phyloP scores from a whole-genome alignment of 208 protist genomes.

The Trypanosoma lewisi region DNA sequence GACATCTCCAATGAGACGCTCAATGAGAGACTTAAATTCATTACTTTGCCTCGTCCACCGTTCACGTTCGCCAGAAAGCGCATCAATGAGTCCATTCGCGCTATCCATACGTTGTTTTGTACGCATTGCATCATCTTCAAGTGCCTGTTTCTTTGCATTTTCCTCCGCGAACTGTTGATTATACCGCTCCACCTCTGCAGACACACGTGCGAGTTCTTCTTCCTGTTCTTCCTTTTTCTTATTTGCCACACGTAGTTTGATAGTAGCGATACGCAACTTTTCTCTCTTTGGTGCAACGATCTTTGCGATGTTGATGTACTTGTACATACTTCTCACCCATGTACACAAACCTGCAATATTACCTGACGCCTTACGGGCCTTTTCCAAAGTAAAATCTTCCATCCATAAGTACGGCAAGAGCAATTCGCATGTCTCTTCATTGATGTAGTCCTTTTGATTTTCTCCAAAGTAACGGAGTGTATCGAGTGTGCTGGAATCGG shows the following conservation, averaged over 20 bases:
- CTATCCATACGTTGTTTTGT: slow-evolving; percentile 97
- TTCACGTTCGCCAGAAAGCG: slow-evolving; percentile 96
- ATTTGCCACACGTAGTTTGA: slow-evolving; percentile 89
- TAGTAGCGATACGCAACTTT: slow-evolving; percentile 84
- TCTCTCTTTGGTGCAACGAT: slow-evolving; percentile 96
- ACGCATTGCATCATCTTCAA: slow-evolving; percentile 95
- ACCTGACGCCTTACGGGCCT: slow-evolving; percentile 90
- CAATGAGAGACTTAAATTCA: slow-evolving; percentile 95
- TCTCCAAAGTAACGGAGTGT: slow-evolving; percentile 79
- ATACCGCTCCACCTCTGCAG: slow-evolving; percentile 92
- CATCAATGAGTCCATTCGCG: slow-evolving; percentile 96
- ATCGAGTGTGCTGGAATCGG: slow-evolving; percentile 73
- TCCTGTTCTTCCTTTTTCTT: slow-evolving; percentile 96
- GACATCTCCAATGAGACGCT: slow-evolving; percentile 96
- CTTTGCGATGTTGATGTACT: slow-evolving; percentile 97
- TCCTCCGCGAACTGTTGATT: slow-evolving; percentile 91
- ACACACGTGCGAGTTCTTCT: slow-evolving; percentile 92
- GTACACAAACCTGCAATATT: slow-evolving; percentile 94
- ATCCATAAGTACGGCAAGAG: slow-evolving; percentile 96
- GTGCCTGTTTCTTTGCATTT: slow-evolving; percentile 95
- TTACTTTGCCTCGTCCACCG: slow-evolving; percentile 97
- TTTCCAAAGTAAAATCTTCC: slow-evolving; percentile 93
- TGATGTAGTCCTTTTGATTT: slow-evolving; percentile 95
- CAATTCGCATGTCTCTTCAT: slow-evolving; percentile 98
- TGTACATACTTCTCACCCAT: slow-evolving; percentile 96